phyloP scores from a whole-genome alignment of 176 grass and related monocot species.

The Aechmea fasciata region DNA sequence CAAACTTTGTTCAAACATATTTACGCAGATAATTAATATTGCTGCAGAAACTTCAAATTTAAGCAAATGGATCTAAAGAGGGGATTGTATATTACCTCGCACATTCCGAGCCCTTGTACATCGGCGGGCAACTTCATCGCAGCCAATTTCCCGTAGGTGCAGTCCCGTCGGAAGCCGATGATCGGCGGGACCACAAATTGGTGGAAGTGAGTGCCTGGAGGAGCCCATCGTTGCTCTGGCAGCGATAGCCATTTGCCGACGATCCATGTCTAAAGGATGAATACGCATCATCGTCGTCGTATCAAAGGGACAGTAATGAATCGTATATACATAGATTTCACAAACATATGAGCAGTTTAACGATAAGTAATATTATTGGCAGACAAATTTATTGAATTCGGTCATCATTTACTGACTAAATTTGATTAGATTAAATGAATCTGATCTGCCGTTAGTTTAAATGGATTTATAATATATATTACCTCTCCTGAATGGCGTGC shows the following conservation, averaged over 20 bases:
- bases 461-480: no score
- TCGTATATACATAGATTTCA: background rate
- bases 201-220: conserved; percentile 86
- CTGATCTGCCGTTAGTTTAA: no score
- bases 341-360: background rate
- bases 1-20: no score
- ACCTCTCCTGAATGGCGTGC: no score
- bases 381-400: no score
- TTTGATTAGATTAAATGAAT: no score
- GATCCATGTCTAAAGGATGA: conserved; percentile 50
- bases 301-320: background rate
- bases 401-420: no score
- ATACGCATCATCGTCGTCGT: background rate
- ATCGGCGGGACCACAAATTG: conserved; percentile 94
- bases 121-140: conserved; percentile 78
- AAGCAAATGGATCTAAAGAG: no score
- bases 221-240: conserved; percentile 68
- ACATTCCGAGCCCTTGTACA: conserved; percentile 42
- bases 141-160: conserved; percentile 89
- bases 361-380: no score
- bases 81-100: conserved; percentile 35
- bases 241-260: conserved; percentile 85
- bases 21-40: no score
- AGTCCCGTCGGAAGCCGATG: conserved; percentile 67
- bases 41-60: no score